Evolutionary conservation across 208 protist genomes (phyloP).

Genomic region (Trypanosoma rangeli): DNA sequence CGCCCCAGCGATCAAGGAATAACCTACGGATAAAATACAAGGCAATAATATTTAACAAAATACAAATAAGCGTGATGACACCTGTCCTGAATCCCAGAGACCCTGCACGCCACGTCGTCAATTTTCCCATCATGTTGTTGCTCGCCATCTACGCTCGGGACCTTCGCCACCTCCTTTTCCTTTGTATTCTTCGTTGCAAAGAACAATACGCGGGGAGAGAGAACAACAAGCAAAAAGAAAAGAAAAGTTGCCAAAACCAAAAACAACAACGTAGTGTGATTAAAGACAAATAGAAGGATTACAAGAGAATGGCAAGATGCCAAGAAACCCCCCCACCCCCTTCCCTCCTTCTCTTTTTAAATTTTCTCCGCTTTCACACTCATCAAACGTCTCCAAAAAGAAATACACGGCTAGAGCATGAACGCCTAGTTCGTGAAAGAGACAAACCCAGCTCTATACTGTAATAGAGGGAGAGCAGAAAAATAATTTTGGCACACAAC

Average conservation of each 20-base stretch:
- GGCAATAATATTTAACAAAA: conserved; percentile 15
- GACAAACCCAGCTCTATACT: conserved; percentile 6
- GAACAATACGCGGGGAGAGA: background rate
- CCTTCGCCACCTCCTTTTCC: background rate
- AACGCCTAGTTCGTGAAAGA: background rate
- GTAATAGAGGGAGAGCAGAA: background rate
- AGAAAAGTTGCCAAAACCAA: too few relatives aligned
- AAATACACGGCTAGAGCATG: background rate
- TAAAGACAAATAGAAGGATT: too few relatives aligned
- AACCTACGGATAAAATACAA: conserved; percentile 11
- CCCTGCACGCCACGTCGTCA: background rate
- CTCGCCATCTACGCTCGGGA: background rate
- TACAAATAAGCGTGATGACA: conserved; percentile 9
- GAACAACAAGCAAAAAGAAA: background rate
- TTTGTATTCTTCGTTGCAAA: too few relatives aligned
- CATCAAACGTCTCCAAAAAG: conserved; percentile 4
- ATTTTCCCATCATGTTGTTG: background rate
- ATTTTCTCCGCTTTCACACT: conserved; percentile 1
- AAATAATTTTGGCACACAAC: conserved; percentile 10
- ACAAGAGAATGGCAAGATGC: too few relatives aligned
- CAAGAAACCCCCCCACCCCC: background rate
- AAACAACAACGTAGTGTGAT: too few relatives aligned
- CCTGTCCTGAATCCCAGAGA: background rate
- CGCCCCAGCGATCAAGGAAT: background rate
- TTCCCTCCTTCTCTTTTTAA: background rate